Conservation (phyloP, 129 eudicot genomes). For the Tagetes erecta region DNA sequence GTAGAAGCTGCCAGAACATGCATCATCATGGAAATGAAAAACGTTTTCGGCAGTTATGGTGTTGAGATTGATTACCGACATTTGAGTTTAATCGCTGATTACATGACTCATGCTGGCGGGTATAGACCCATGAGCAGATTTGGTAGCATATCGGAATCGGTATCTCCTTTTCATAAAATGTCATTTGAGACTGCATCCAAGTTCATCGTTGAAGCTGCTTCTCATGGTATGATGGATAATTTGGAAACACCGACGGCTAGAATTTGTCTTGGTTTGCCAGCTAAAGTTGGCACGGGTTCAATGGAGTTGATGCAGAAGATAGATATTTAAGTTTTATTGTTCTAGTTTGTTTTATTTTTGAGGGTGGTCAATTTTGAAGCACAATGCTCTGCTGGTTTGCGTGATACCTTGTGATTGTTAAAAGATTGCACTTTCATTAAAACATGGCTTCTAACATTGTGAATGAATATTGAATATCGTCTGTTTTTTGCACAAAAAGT, state of each 20-base stretch:
- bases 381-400: background rate
- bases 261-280: constrained; percentile 83
- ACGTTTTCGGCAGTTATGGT: constrained; percentile 74
- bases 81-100: constrained; percentile 74
- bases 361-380: constrained; percentile 30
- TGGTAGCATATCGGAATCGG: constrained; percentile 76
- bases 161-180: constrained; percentile 79
- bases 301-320: constrained; percentile 82
- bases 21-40: constrained; percentile 65
- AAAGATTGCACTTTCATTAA: background rate
- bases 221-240: constrained; percentile 52
- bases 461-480: background rate
- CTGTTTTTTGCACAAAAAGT: too few relatives aligned
- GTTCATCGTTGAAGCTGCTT: constrained; percentile 82
- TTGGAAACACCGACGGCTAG: constrained; percentile 93
- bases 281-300: constrained; percentile 81
- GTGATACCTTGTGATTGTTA: background rate
- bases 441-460: background rate
- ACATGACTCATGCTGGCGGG: constrained; percentile 91
- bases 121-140: constrained; percentile 79
- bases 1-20: constrained; percentile 84
- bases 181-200: constrained; percentile 86
- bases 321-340: constrained; percentile 34
- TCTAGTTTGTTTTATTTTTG: background rate
- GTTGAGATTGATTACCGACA: constrained; percentile 85